These are phyloP conservation scores for Paxillus ammoniavirescens DNA, from an alignment of 768 basidiomycete genomes.

Conservation along the genomic window DNA sequence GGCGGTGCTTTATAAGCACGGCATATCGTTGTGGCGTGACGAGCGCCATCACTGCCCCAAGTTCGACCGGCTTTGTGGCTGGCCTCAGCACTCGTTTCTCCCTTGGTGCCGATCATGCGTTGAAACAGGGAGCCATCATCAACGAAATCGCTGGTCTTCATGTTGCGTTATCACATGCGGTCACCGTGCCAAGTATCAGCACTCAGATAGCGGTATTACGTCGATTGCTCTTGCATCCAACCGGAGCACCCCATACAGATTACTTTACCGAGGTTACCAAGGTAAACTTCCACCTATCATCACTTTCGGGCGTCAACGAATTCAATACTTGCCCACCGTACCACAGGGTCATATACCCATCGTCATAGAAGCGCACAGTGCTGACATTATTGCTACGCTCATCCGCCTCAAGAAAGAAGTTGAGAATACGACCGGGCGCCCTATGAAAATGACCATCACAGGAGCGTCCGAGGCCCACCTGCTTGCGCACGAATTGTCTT, in stretches of 20 bases:
- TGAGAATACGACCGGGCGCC: slow-evolving; percentile 39
- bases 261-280: slow-evolving; percentile 30
- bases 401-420: slow-evolving; percentile 63
- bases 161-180: slow-evolving; percentile 47
- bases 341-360: slow-evolving; percentile 62
- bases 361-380: slow-evolving; percentile 68
- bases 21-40: slow-evolving; percentile 74
- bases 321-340: background rate
- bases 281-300: background rate
- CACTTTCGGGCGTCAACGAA: background rate
- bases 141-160: slow-evolving; percentile 59
- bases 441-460: slow-evolving; percentile 54
- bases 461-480: slow-evolving; percentile 66
- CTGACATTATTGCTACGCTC: slow-evolving; percentile 75
- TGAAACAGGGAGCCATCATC: slow-evolving; percentile 58
- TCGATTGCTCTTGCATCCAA: slow-evolving; percentile 52
- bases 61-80: slow-evolving; percentile 47
- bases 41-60: slow-evolving; percentile 57
- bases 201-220: slow-evolving; percentile 66
- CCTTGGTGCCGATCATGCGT: slow-evolving; percentile 51
- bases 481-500: slow-evolving; percentile 65
- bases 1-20: slow-evolving; percentile 39
- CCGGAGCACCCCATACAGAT: slow-evolving; percentile 22
- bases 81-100: slow-evolving; percentile 63
- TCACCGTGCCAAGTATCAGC: slow-evolving; percentile 53